Conservation (phyloP, 1,284 basidiomycete species). For the Cutaneotrichosporon sp. region DNA sequence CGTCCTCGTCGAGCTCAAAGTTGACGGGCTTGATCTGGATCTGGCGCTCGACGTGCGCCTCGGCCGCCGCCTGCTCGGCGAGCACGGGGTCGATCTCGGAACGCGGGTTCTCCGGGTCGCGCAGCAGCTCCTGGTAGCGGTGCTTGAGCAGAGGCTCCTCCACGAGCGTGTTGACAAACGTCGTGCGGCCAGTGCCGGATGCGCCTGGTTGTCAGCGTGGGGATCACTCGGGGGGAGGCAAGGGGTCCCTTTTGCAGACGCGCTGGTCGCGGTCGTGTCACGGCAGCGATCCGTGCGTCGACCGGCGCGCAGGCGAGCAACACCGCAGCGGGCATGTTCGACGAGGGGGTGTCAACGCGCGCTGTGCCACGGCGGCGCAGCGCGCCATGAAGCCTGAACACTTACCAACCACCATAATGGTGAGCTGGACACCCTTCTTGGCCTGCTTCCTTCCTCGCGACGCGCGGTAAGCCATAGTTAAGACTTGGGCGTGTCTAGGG, state of each 20-base stretch:
- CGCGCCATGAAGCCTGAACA: slow-evolving; percentile 1
- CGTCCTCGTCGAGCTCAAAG: slow-evolving; percentile 97
- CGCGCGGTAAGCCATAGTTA: slow-evolving; percentile 56
- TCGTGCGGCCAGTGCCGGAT: slow-evolving; percentile 92
- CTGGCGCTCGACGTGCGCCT: slow-evolving; percentile 89
- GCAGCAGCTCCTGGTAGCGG: slow-evolving; percentile 39
- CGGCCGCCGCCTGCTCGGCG: slow-evolving; percentile 52
- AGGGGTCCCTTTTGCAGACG: neutral
- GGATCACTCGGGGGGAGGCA: neutral
- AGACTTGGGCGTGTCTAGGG: neutral
- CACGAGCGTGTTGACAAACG: slow-evolving; percentile 96
- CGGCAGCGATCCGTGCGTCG: neutral
- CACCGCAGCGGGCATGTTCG: neutral
- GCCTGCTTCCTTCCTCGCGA: slow-evolving; percentile 82
- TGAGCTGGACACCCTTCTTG: slow-evolving; percentile 96
- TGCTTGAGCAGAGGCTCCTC: slow-evolving; percentile 78
- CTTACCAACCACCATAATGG: slow-evolving; percentile 86
- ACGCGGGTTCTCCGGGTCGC: slow-evolving; percentile 59
- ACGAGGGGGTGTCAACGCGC: too few relatives aligned
- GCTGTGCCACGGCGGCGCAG: too few relatives aligned
- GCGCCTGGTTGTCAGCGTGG: slow-evolving; percentile 59
- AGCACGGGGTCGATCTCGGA: slow-evolving; percentile 65
- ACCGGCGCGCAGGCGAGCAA: too few relatives aligned
- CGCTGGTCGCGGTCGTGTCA: neutral
- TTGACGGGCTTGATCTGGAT: slow-evolving; percentile 94